These are phyloP conservation scores for Russula griseocarnosa DNA, from an alignment of 768 basidiomycete genomes.

Conservation along the genomic window DNA sequence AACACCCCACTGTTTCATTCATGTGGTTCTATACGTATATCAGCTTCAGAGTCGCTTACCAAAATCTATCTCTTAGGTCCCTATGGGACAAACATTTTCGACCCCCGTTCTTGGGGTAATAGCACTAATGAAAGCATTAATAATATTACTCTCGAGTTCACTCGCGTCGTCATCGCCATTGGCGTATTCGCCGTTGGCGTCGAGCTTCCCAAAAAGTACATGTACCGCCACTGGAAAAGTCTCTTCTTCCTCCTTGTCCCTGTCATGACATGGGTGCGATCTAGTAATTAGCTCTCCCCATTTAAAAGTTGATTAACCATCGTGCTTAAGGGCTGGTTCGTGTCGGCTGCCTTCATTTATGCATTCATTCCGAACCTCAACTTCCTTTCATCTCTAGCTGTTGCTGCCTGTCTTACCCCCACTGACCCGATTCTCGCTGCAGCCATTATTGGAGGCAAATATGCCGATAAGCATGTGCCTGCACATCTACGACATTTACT, in stretches of 20 bases:
- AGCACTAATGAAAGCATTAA: constrained; percentile 50
- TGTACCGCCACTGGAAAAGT: constrained; percentile 89
- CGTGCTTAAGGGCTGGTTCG: constrained; percentile 77
- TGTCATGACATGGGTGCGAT: constrained; percentile 78
- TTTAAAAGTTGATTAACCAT: neutral
- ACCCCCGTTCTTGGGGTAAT: constrained; percentile 72
- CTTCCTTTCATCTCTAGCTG: constrained; percentile 84
- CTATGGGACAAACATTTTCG: constrained; percentile 74
- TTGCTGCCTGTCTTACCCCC: constrained; percentile 90
- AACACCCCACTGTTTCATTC: neutral
- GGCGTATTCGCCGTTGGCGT: constrained; percentile 98
- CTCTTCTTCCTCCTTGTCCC: constrained; percentile 78
- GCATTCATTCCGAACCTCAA: constrained; percentile 84
- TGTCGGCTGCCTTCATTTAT: constrained; percentile 87
- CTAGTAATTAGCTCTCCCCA: neutral
- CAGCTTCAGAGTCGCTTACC: neutral
- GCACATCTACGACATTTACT: constrained; percentile 68
- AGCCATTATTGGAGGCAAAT: constrained; percentile 91
- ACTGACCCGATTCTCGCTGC: constrained; percentile 94
- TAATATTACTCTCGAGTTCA: constrained; percentile 83
- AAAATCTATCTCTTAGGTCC: constrained; percentile 53
- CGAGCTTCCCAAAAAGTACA: constrained; percentile 94
- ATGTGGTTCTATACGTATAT: neutral
- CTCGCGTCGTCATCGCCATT: constrained; percentile 89
- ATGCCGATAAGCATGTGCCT: constrained; percentile 95